A percentile compares a stretch with the other conserved stretches of the same genome.
phyloP scores from a whole-genome alignment of 129 eudicot genomes.

The Tanacetum coccineum region DNA sequence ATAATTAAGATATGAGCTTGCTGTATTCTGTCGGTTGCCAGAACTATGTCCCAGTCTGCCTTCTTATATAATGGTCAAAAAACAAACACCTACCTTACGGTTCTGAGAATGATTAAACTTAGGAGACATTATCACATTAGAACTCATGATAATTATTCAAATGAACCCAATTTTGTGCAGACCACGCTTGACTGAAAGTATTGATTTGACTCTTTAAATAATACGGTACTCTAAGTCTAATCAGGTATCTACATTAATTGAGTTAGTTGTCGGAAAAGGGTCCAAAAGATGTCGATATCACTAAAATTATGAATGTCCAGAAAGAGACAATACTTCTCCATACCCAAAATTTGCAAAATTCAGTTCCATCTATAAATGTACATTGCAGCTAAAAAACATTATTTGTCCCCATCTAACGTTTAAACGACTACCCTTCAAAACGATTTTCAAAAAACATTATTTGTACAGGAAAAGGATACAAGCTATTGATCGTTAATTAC shows the following conservation, averaged over 20 bases:
- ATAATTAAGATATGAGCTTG: conserved; percentile 20
- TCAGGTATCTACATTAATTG: conserved; percentile 13
- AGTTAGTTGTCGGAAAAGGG: conserved; percentile 1
- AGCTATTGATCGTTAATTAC: no score
- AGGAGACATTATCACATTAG: conserved; percentile 26
- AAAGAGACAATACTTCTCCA: background rate
- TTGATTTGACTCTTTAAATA: conserved; percentile 18
- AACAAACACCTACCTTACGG: conserved; percentile 5
- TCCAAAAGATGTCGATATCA: conserved; percentile 19
- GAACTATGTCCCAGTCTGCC: background rate
- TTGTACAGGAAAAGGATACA: no score
- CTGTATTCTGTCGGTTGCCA: conserved; percentile 27
- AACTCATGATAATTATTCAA: conserved; percentile 25
- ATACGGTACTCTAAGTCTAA: background rate
- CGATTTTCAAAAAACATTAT: no score
- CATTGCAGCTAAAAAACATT: conserved; percentile 2
- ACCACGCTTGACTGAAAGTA: conserved; percentile 21
- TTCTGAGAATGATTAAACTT: conserved; percentile 5
- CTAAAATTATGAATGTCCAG: conserved; percentile 6
- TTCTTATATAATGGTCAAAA: conserved; percentile 8
- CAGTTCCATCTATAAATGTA: background rate
- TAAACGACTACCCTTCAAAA: no score
- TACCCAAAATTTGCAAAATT: background rate
- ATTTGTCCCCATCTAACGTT: no score
- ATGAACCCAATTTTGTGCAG: conserved; percentile 19